Conservation (phyloP, 176 grass and related monocot genomes). For the Zizania latifolia region DNA sequence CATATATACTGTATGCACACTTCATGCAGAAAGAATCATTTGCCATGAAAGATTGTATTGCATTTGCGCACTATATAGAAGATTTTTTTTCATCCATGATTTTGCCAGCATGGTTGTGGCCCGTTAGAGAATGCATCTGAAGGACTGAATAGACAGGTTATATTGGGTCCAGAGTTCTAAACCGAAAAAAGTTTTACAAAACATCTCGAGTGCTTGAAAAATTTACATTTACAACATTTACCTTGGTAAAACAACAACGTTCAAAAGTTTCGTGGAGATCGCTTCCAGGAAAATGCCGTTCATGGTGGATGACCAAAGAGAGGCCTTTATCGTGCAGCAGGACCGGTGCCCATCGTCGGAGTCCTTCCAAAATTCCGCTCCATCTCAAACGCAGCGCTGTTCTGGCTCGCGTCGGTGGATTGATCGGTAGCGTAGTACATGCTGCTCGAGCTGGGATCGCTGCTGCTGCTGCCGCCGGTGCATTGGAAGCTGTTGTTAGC, state of each 20-base stretch:
- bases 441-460: neutral
- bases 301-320: too few relatives aligned
- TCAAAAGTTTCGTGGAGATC: too few relatives aligned
- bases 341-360: constrained; percentile 26
- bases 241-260: too few relatives aligned
- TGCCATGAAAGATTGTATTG: neutral
- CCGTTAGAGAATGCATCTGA: too few relatives aligned
- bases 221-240: too few relatives aligned
- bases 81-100: too few relatives aligned
- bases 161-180: too few relatives aligned
- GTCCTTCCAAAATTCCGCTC: constrained; percentile 34
- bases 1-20: neutral
- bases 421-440: neutral
- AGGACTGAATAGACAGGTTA: too few relatives aligned
- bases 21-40: neutral
- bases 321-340: constrained; percentile 21
- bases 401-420: constrained; percentile 24
- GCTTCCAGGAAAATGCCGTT: too few relatives aligned
- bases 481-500: neutral
- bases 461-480: neutral
- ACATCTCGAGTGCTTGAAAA: too few relatives aligned
- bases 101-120: too few relatives aligned
- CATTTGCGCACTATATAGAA: neutral
- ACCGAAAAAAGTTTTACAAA: too few relatives aligned
- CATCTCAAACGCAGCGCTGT: constrained; percentile 9